These are phyloP conservation scores for Calonectria montana DNA, from an alignment of 2,329 filamentous ascomycete genomes.

Conservation along the genomic window DNA sequence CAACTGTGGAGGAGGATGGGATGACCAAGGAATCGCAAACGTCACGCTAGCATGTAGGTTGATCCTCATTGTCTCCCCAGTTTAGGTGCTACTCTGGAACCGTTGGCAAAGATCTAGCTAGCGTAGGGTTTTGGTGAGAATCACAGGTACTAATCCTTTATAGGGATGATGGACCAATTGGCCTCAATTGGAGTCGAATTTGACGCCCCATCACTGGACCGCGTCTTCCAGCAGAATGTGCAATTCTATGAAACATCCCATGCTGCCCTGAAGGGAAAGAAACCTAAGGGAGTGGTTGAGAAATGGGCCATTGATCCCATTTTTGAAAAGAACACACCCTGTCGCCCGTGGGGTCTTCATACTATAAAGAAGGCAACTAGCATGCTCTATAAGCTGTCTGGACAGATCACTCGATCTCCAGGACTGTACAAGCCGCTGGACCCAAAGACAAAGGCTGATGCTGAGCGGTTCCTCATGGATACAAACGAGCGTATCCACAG, in stretches of 20 bases:
- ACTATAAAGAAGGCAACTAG: conserved; percentile 53
- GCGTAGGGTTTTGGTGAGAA: background rate
- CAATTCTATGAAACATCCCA: conserved; percentile 45
- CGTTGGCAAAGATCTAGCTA: too few relatives aligned
- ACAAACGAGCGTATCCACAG: conserved; percentile 68
- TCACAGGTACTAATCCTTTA: background rate
- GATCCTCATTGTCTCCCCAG: background rate
- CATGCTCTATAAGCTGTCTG: conserved; percentile 57
- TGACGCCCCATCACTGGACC: conserved; percentile 53
- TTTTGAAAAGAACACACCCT: conserved; percentile 58
- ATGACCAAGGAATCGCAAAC: conserved; percentile 59
- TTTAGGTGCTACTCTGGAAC: background rate
- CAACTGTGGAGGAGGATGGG: conserved; percentile 77
- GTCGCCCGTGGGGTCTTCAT: conserved; percentile 62
- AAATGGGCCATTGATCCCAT: conserved; percentile 62
- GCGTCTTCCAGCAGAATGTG: conserved; percentile 51
- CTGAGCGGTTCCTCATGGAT: conserved; percentile 56
- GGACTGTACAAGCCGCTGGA: conserved; percentile 61
- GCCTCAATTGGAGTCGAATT: conserved; percentile 64
- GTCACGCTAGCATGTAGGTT: conserved; percentile 53
- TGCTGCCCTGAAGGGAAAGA: conserved; percentile 27
- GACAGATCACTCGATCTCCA: conserved; percentile 57
- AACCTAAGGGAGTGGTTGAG: conserved; percentile 22
- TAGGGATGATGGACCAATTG: conserved; percentile 69
- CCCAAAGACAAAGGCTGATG: conserved; percentile 50